Percentiles rank a stretch among this genome's conserved stretches.
phyloP scores from a whole-genome alignment of 768 basidiomycete species.

The Tephrocybe sp. region DNA sequence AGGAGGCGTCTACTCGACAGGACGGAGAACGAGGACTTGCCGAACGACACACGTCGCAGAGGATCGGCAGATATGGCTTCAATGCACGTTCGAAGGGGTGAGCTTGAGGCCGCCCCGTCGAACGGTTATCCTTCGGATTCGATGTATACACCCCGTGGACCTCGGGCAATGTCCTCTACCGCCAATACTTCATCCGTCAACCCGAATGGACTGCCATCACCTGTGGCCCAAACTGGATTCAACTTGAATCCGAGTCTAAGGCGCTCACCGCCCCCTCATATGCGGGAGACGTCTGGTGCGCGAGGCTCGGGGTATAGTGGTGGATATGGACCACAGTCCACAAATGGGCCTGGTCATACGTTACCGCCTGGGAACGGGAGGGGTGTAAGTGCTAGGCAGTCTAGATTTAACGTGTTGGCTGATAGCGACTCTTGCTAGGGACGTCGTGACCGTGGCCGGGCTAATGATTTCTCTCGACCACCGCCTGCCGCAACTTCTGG shows the following conservation, averaged over 20 bases:
- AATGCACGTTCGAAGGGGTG: constrained; percentile 5
- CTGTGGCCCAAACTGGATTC: constrained; percentile 7
- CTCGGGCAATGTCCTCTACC: constrained; percentile 28
- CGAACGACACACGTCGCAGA: not conserved
- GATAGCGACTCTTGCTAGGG: constrained; percentile 9
- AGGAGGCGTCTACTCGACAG: not conserved
- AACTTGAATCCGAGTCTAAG: constrained; percentile 1
- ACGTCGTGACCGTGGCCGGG: constrained; percentile 27
- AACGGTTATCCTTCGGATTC: constrained; percentile 32
- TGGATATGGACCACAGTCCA: no score
- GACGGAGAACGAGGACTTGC: not conserved
- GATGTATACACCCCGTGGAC: constrained; percentile 12
- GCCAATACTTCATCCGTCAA: constrained; percentile 1
- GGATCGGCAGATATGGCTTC: not conserved
- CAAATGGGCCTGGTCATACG: no score
- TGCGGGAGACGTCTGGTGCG: no score
- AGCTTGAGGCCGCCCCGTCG: constrained; percentile 20
- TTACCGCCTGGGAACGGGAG: no score
- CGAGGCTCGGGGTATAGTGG: constrained; percentile 5
- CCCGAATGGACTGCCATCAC: constrained; percentile 9
- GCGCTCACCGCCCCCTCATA: constrained; percentile 21
- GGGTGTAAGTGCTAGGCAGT: constrained; percentile 5
- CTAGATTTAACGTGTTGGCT: not conserved
- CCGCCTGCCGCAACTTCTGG: constrained; percentile 26
- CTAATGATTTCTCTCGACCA: constrained; percentile 20